A percentile compares a stretch with the other conserved stretches of the same genome.
phyloP scores from a whole-genome alignment of 1,284 basidiomycete genomes.

The Baeospora myosura region DNA sequence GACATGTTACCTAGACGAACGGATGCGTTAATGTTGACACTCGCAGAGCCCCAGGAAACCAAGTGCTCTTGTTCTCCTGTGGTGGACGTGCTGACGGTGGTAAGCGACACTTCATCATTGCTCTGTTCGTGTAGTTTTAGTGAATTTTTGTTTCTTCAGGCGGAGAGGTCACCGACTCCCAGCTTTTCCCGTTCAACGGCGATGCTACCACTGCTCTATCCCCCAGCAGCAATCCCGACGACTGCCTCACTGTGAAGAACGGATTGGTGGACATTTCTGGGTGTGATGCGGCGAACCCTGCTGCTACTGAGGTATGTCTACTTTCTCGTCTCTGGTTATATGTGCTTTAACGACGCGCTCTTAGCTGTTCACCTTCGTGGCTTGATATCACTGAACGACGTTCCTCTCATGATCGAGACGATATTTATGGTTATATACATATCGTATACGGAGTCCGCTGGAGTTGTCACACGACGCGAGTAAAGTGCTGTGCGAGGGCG shows the following conservation, averaged over 20 bases:
- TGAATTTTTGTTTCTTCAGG: constrained; percentile 9
- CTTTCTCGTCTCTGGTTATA: too few species aligned
- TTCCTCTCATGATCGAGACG: too few species aligned
- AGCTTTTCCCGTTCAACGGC: constrained; percentile 12
- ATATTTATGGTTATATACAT: too few species aligned
- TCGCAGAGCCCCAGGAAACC: constrained; percentile 14
- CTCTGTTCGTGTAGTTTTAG: not conserved
- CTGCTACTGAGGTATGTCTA: too few species aligned
- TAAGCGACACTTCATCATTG: not conserved
- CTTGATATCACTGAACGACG: too few species aligned
- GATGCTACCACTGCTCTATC: constrained; percentile 5
- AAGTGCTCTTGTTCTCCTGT: constrained; percentile 16
- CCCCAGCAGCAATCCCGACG: constrained; percentile 8
- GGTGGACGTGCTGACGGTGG: constrained; percentile 16
- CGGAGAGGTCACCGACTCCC: constrained; percentile 14
- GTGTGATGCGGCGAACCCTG: too few species aligned
- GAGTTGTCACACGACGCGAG: too few species aligned
- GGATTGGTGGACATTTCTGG: too few species aligned
- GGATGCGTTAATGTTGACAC: constrained; percentile 9
- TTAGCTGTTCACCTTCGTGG: too few species aligned
- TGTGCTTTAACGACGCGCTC: too few species aligned
- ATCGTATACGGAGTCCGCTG: too few species aligned
- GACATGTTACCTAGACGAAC: constrained; percentile 9
- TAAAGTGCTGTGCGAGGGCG: too few species aligned
- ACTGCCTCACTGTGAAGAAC: constrained; percentile 14